Evolutionary conservation across 305 asterid genomes (phyloP), one percentile per base, ranked within the genome.

Genomic region (Plantago lanceolata): DNA sequence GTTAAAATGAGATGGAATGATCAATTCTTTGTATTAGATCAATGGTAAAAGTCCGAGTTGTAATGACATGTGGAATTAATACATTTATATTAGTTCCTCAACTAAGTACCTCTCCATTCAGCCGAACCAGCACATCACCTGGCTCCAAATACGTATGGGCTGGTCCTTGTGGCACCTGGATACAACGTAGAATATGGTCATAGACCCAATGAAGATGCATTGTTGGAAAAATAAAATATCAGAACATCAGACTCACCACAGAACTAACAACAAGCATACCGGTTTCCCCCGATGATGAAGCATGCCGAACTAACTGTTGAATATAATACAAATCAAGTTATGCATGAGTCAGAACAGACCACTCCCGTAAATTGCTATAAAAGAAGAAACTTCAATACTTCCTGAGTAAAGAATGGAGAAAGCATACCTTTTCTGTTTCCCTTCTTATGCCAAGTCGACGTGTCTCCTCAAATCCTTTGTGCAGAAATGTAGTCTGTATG

Each of bases 231-330:
- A 55, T 51, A 20, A 53, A 59, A 57, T 49, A 59, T 49, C 57
- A 71, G 50, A 47, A 24, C 67, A 65, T 24, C 29, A 65, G 50
- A 76, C 95, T 84, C 78, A 90, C 99, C 86, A 85, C 97, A 6
- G 95, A 90, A 74, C 90, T 97, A 19, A 94, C 96, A 52, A 94
- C 96, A 56, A 94, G 97, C 99, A 94, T 94, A 69, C 99, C 99
- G 68, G 97, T 94, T 85, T 94, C 99, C 62, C 73, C 92, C 0
- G 77, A 84, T 19, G 95, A 91, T 74, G 96, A 84, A 66, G 97
- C 89, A 78, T 70, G 76, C 48, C 97, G 97, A 57, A 90, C 97
- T 73, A 90, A 78, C 99, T 94, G 69, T 48, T 61, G 40, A 52
- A 72, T 28, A 65, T 63, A 67, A 57, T 47, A 49, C 3, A 35